Evolutionary conservation across 441 rosid genomes (phyloP).

Genomic region (Gossypium trilobum): DNA sequence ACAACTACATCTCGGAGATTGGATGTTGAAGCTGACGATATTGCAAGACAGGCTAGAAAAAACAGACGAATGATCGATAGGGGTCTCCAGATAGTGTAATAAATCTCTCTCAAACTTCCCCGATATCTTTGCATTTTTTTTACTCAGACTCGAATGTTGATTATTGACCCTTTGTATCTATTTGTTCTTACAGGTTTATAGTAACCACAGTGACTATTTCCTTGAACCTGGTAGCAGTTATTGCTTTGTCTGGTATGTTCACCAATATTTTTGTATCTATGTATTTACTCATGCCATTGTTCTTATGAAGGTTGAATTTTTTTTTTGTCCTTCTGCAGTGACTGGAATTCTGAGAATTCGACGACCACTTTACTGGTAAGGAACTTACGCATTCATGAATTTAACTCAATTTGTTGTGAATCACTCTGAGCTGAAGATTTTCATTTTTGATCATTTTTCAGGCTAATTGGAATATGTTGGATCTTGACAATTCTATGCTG

Average conservation of each 20-base stretch:
- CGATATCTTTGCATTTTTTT: background rate
- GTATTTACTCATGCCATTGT: background rate
- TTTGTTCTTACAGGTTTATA: constrained; percentile 34
- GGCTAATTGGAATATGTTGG: constrained; percentile 52
- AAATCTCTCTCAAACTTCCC: constrained; percentile 3
- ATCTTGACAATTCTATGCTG: constrained; percentile 52
- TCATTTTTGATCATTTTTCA: constrained; percentile 15
- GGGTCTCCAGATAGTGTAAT: constrained; percentile 51
- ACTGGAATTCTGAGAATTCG: constrained; percentile 36
- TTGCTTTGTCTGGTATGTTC: constrained; percentile 42
- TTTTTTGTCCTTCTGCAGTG: constrained; percentile 28
- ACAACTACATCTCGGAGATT: constrained; percentile 36
- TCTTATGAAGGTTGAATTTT: constrained; percentile 1
- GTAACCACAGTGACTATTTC: constrained; percentile 37
- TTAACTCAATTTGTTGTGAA: background rate
- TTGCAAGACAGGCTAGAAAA: constrained; percentile 40
- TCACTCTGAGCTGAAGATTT: background rate
- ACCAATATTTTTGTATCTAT: background rate
- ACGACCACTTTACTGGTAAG: constrained; percentile 36
- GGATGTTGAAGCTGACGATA: constrained; percentile 34
- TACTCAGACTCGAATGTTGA: background rate
- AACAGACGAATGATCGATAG: constrained; percentile 40
- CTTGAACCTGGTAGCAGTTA: constrained; percentile 36
- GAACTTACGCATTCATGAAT: background rate
- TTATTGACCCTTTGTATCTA: background rate